Evolutionary conservation across 2,329 filamentous ascomycete species (phyloP).

Genomic region (Ophiostoma sp.): DNA sequence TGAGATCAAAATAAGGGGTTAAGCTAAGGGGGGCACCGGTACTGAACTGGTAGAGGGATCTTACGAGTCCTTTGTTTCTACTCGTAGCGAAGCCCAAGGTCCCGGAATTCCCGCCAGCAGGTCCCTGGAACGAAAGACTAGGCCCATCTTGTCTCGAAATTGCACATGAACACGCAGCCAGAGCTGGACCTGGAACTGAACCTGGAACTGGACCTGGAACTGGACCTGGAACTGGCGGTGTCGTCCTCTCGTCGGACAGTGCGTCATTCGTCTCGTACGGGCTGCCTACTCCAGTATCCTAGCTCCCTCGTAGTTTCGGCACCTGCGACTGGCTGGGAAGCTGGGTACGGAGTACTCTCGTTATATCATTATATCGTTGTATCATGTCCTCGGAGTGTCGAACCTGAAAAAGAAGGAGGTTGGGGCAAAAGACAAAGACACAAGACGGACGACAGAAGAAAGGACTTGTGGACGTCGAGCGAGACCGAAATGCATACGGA

Average conservation of each 20-base stretch:
- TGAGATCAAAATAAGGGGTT: conserved; percentile 1
- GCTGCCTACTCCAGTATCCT: not conserved
- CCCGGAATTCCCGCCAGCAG: not conserved
- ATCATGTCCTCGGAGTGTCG: not conserved
- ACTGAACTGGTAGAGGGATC: not conserved
- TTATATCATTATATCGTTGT: no score
- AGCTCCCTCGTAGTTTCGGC: not conserved
- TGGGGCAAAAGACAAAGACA: not conserved
- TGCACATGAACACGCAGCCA: not conserved
- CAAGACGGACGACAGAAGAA: not conserved
- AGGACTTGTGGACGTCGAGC: not conserved
- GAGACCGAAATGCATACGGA: conserved; percentile 2
- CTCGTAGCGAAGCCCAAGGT: not conserved
- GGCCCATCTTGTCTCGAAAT: conserved; percentile 1
- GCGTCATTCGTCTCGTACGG: not conserved
- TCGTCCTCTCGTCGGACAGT: not conserved
- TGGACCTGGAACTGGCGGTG: not conserved
- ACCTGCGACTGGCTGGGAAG: no score
- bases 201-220: not conserved
- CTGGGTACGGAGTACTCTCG: no score
- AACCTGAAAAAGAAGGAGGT: conserved; percentile 1
- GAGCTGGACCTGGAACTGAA: no score
- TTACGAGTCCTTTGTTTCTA: no score
- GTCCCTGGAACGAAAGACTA: conserved; percentile 1
- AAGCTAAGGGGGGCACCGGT: not conserved